These are phyloP conservation scores for Laburnicola sp. DNA, from an alignment of 2,329 filamentous ascomycete species.

Conservation along the genomic window DNA sequence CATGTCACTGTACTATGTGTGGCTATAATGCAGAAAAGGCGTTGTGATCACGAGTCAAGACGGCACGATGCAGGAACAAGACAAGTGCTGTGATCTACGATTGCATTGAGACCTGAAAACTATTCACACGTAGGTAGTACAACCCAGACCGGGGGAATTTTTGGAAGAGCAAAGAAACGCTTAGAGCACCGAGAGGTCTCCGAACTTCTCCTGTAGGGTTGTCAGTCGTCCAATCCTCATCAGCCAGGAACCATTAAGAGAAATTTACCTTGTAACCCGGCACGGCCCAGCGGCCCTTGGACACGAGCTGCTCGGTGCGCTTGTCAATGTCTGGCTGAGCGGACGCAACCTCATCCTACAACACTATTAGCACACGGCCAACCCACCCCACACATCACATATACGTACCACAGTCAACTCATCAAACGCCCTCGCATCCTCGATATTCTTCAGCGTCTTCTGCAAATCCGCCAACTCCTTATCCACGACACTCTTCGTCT, in stretches of 20 bases:
- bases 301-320: conserved; percentile 91
- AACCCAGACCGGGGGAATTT: conserved; percentile 39
- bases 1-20: too few relatives aligned
- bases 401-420: conserved; percentile 92
- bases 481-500: conserved; percentile 95
- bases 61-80: too few relatives aligned
- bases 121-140: conserved; percentile 48
- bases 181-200: conserved; percentile 94
- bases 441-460: conserved; percentile 95
- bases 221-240: conserved; percentile 50
- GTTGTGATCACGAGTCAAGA: too few relatives aligned
- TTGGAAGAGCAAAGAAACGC: conserved; percentile 39
- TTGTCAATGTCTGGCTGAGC: conserved; percentile 97
- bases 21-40: too few relatives aligned
- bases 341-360: conserved; percentile 87
- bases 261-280: conserved; percentile 93
- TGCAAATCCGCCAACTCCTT: conserved; percentile 90
- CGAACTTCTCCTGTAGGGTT: conserved; percentile 85
- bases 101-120: conserved; percentile 41
- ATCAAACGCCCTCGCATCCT: conserved; percentile 92
- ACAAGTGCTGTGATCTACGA: conserved; percentile 27
- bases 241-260: neutral
- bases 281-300: conserved; percentile 97
- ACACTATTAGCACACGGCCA: conserved; percentile 23
- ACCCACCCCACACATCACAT: conserved; percentile 6